These are phyloP conservation scores for Cryptococcus hybrid DNA, from an alignment of 1,284 basidiomycete species.

Conservation along the genomic window DNA sequence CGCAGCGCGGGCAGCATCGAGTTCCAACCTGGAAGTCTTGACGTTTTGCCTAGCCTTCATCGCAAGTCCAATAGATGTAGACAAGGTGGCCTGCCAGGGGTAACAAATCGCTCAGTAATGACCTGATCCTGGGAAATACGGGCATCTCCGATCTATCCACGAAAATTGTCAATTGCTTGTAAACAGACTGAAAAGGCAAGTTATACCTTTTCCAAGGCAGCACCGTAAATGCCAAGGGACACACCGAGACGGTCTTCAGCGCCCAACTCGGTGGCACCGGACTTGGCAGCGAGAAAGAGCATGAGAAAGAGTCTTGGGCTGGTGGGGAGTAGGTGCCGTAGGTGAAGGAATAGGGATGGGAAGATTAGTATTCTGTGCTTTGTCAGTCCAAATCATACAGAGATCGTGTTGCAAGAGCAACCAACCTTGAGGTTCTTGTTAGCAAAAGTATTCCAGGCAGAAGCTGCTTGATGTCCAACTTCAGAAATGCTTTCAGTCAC, in stretches of 20 bases:
- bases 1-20: constrained; percentile 58
- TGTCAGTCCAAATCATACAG: too few relatives aligned
- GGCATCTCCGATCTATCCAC: constrained; percentile 66
- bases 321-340: constrained; percentile 52
- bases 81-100: constrained; percentile 80
- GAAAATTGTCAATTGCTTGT: background rate
- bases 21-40: constrained; percentile 70
- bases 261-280: constrained; percentile 62
- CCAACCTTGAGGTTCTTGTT: constrained; percentile 74
- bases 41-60: constrained; percentile 90
- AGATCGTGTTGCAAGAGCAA: too few relatives aligned
- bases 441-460: constrained; percentile 81
- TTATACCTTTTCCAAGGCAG: constrained; percentile 72
- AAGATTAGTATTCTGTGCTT: constrained; percentile 66
- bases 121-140: constrained; percentile 76
- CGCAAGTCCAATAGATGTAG: constrained; percentile 71
- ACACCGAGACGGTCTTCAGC: constrained; percentile 68
- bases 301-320: constrained; percentile 92
- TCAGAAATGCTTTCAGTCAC: constrained; percentile 56
- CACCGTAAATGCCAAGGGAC: constrained; percentile 74
- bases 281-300: constrained; percentile 31
- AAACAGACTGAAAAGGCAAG: background rate
- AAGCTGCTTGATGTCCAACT: constrained; percentile 64
- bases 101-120: constrained; percentile 72
- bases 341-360: constrained; percentile 65